These are phyloP conservation scores for Pseudoneurospora amorphoporcata DNA, from an alignment of 495 filamentous ascomycete genomes.

Conservation along the genomic window DNA sequence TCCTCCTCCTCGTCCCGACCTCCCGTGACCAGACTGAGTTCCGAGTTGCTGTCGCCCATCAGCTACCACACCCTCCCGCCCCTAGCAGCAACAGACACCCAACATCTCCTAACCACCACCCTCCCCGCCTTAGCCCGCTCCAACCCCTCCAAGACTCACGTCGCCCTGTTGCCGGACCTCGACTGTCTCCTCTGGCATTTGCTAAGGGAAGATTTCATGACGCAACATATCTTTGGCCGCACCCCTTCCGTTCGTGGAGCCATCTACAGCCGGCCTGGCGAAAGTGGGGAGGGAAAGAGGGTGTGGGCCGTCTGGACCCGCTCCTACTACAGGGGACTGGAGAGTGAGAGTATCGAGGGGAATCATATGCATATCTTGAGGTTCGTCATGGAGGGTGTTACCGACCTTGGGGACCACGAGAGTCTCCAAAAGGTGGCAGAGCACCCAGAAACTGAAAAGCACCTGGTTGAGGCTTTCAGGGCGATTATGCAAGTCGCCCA, in stretches of 20 bases:
- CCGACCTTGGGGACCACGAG: neutral
- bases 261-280: conserved; percentile 37
- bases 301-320: conserved; percentile 79
- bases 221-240: conserved; percentile 37
- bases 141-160: conserved; percentile 33
- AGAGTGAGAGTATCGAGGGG: conserved; percentile 30
- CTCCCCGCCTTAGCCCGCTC: conserved; percentile 25
- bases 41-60: neutral
- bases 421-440: neutral
- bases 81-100: conserved; percentile 51
- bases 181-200: conserved; percentile 77
- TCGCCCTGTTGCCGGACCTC: conserved; percentile 65
- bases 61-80: conserved; percentile 34
- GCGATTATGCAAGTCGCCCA: conserved; percentile 34
- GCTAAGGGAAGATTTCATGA: conserved; percentile 75
- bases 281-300: conserved; percentile 16
- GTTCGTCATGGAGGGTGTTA: conserved; percentile 57
- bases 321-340: conserved; percentile 45
- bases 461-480: conserved; percentile 49
- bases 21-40: no score
- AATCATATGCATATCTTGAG: conserved; percentile 74
- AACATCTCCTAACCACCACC: conserved; percentile 33
- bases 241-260: conserved; percentile 59
- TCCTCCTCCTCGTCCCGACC: neutral
- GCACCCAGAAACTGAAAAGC: conserved; percentile 15